These are phyloP conservation scores for Chlorencoelia australis DNA, from an alignment of 2,329 filamentous ascomycete genomes.

Conservation along the genomic window DNA sequence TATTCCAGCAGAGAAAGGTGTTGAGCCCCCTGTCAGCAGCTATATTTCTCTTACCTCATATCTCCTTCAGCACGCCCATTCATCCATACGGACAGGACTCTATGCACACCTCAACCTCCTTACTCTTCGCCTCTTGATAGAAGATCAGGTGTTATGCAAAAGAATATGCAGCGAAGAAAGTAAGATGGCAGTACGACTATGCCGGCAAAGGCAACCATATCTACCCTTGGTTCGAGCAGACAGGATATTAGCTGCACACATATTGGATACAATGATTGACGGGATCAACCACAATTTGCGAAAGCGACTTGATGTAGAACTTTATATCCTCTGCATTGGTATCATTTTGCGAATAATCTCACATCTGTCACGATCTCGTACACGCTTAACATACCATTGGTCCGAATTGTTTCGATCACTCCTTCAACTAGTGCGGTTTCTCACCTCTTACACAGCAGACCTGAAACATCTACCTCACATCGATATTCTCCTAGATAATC, in stretches of 20 bases:
- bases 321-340: constrained; percentile 75
- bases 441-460: constrained; percentile 76
- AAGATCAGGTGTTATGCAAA: constrained; percentile 75
- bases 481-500: constrained; percentile 61
- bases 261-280: constrained; percentile 83
- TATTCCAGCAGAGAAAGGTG: constrained; percentile 48
- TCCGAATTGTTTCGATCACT: constrained; percentile 86
- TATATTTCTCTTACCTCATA: constrained; percentile 89
- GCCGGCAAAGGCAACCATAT: constrained; percentile 79
- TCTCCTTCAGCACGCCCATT: constrained; percentile 83
- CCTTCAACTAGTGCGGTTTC: constrained; percentile 78
- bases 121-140: constrained; percentile 74
- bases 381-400: constrained; percentile 85
- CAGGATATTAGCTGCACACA: constrained; percentile 60
- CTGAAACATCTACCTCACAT: constrained; percentile 60
- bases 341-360: constrained; percentile 76
- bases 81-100: constrained; percentile 64
- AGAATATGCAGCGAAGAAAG: constrained; percentile 72
- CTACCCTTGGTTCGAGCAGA: constrained; percentile 66
- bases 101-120: constrained; percentile 83
- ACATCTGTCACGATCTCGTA: constrained; percentile 72
- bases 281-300: constrained; percentile 90
- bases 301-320: constrained; percentile 69
- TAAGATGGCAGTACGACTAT: constrained; percentile 67
- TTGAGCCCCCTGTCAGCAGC: constrained; percentile 65